Percentiles rank a stretch among this genome's conserved stretches.
Evolutionary conservation across 2,329 filamentous ascomycete genomes (phyloP).

Genomic region (Pseudocercospora macadamiae): DNA sequence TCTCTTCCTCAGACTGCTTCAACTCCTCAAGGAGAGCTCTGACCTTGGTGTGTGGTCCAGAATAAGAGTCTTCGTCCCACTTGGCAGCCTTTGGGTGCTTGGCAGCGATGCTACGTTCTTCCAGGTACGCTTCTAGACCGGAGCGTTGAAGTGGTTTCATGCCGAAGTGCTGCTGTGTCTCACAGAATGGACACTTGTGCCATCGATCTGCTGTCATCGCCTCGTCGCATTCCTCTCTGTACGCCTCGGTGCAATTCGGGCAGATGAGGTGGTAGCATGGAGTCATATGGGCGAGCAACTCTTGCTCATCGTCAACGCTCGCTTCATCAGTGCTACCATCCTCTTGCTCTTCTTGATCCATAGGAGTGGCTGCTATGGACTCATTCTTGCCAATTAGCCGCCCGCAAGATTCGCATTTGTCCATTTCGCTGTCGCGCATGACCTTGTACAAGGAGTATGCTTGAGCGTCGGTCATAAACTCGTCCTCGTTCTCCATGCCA

Average conservation of each 20-base stretch:
- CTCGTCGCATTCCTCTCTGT: constrained; percentile 49
- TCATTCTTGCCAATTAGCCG: constrained; percentile 64
- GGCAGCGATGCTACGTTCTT: constrained; percentile 55
- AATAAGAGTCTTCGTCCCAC: constrained; percentile 66
- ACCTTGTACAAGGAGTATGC: constrained; percentile 85
- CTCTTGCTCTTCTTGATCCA: constrained; percentile 49
- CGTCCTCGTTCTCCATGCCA: constrained; percentile 55
- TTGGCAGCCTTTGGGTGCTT: constrained; percentile 54
- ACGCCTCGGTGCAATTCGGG: constrained; percentile 66
- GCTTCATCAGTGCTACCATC: constrained; percentile 44
- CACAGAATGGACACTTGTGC: constrained; percentile 70
- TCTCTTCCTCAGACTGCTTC: constrained; percentile 64
- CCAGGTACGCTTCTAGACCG: constrained; percentile 50
- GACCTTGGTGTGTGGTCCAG: constrained; percentile 90
- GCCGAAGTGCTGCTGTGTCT: constrained; percentile 62
- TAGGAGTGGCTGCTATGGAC: constrained; percentile 39
- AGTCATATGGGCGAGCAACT: constrained; percentile 77
- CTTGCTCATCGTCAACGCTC: constrained; percentile 57
- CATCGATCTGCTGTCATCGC: constrained; percentile 46
- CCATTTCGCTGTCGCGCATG: constrained; percentile 78
- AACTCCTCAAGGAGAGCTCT: constrained; percentile 78
- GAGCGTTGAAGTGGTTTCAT: constrained; percentile 71
- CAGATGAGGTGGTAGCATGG: constrained; percentile 88
- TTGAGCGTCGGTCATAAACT: constrained; percentile 66
- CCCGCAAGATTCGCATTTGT: constrained; percentile 72